Percentiles rank a stretch among this genome's conserved stretches.
These are phyloP conservation scores for Tricholomella constricta DNA, from an alignment of 768 basidiomycete genomes.

Conservation along the genomic window DNA sequence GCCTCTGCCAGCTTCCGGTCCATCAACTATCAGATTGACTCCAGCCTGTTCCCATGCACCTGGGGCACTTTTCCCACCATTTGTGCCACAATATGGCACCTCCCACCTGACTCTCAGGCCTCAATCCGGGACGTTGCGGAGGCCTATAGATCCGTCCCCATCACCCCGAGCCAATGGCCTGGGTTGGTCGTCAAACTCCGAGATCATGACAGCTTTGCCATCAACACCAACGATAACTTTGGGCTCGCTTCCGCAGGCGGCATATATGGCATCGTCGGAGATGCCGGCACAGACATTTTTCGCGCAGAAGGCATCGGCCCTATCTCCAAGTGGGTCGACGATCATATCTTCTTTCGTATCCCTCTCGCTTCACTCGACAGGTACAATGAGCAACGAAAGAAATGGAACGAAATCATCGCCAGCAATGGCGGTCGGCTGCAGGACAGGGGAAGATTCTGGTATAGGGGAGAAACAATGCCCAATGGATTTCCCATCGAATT, in stretches of 20 bases:
- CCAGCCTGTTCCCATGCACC: no score
- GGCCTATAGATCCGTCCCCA: constrained; percentile 35
- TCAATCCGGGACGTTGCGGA: constrained; percentile 39
- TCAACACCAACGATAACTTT: constrained; percentile 25
- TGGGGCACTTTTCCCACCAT: no score
- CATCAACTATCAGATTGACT: no score
- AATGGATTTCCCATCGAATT: constrained; percentile 27
- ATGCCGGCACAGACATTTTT: constrained; percentile 22
- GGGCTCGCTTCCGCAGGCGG: constrained; percentile 19
- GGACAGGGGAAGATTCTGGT: constrained; percentile 20
- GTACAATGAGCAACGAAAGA: background rate
- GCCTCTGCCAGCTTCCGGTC: no score
- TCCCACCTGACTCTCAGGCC: constrained; percentile 40
- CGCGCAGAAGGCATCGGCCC: no score
- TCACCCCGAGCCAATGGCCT: constrained; percentile 36
- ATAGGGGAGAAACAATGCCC: constrained; percentile 12
- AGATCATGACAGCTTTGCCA: constrained; percentile 12
- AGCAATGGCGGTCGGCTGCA: background rate
- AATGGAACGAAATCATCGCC: constrained; percentile 11
- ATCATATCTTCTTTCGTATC: constrained; percentile 28
- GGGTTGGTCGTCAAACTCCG: no score
- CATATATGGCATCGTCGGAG: constrained; percentile 21
- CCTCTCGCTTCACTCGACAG: background rate
- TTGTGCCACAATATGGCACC: constrained; percentile 26
- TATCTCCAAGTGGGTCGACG: no score